Evolutionary conservation across 306 rosid genomes (phyloP).

Genomic region (Carpinus fangiana): DNA sequence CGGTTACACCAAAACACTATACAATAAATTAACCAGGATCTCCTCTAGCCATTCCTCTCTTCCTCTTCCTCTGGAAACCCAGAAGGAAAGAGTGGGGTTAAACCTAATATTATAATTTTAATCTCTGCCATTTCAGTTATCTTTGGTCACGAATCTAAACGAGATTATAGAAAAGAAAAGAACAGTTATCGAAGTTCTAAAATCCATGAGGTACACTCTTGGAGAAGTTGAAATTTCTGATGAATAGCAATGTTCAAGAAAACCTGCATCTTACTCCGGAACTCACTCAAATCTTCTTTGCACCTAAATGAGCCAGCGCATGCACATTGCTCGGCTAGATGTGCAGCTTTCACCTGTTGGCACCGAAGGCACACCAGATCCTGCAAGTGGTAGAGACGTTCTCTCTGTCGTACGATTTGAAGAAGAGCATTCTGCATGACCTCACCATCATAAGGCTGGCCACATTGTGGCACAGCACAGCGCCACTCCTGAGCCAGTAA

Average conservation of each 20-base stretch:
- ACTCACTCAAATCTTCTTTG: conserved; percentile 58
- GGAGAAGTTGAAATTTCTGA: conserved; percentile 83
- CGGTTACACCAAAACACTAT: neutral
- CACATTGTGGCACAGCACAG: conserved; percentile 86
- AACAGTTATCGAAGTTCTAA: conserved; percentile 44
- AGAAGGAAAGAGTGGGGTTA: neutral
- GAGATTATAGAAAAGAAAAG: neutral
- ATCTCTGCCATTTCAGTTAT: neutral
- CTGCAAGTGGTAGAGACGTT: conserved; percentile 77
- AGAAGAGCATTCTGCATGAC: conserved; percentile 75
- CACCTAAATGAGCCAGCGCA: conserved; percentile 81
- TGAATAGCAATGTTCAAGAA: conserved; percentile 61
- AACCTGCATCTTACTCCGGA: conserved; percentile 59
- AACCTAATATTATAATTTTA: neutral
- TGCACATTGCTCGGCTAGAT: conserved; percentile 76
- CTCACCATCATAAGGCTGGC: conserved; percentile 81
- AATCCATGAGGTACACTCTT: conserved; percentile 78
- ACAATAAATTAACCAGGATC: neutral
- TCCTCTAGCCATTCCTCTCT: neutral
- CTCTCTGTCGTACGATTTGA: conserved; percentile 83
- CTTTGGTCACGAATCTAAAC: neutral
- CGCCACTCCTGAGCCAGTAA: conserved; percentile 72
- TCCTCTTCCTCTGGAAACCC: neutral
- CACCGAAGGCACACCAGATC: conserved; percentile 75
- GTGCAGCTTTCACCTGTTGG: conserved; percentile 79